Percentiles rank a stretch among this genome's conserved stretches.
Evolutionary conservation across 257 asterid species (phyloP).

Genomic region (Solanum sejunctum): DNA sequence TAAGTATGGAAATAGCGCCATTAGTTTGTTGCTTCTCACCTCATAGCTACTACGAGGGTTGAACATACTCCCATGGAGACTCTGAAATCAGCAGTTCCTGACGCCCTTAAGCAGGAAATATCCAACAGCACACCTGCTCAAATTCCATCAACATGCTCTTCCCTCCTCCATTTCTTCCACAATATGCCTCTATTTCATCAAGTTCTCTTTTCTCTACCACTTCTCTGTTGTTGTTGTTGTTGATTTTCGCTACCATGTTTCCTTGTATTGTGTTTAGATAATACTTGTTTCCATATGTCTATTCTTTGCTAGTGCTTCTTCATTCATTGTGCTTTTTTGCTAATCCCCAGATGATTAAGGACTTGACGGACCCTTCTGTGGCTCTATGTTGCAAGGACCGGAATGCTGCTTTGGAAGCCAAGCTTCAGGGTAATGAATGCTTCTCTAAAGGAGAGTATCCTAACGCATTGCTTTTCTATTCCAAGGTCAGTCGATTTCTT

Average conservation of each 20-base stretch:
- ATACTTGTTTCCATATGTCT: background rate
- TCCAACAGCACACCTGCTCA: slow-evolving; percentile 28
- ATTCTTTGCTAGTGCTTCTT: background rate
- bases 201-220: slow-evolving; percentile 9
- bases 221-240: background rate
- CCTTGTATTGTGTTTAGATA: background rate
- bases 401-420: slow-evolving; percentile 57
- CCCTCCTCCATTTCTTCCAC: slow-evolving; percentile 52
- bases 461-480: slow-evolving; percentile 53
- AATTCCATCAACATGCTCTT: slow-evolving; percentile 49
- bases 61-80: slow-evolving; percentile 44
- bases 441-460: slow-evolving; percentile 61
- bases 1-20: too few relatives aligned
- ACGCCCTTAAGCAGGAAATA: slow-evolving; percentile 33
- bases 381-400: slow-evolving; percentile 63
- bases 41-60: background rate
- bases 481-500: slow-evolving; percentile 34
- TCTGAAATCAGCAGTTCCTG: slow-evolving; percentile 67
- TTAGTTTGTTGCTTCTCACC: background rate
- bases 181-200: slow-evolving; percentile 56
- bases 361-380: slow-evolving; percentile 55
- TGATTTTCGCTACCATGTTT: background rate
- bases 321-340: background rate
- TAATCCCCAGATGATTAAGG: slow-evolving; percentile 46
- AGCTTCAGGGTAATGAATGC: slow-evolving; percentile 66